Evolutionary conservation across 139 green algal species (phyloP).

Genomic region (Chlorella sorokiniana): DNA sequence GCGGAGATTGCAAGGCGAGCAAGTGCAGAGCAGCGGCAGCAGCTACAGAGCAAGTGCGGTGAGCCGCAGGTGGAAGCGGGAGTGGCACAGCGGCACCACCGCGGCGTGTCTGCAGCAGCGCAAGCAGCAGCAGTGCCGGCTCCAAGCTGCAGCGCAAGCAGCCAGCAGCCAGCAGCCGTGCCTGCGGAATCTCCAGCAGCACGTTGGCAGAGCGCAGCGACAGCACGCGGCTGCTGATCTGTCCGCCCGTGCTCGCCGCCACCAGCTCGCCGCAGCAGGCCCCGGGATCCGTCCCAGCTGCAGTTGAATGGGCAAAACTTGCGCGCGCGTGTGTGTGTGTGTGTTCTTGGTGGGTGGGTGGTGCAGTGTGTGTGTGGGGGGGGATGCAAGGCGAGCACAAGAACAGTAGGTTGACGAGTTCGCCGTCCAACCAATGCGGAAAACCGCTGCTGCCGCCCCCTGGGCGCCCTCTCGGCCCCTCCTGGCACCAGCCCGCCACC

Average conservation of each 20-base stretch:
- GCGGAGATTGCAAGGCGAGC: neutral
- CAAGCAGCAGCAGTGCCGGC: too few relatives aligned
- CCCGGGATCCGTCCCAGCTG: slow-evolving; percentile 7
- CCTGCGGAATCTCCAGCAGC: slow-evolving; percentile 75
- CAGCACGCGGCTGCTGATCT: slow-evolving; percentile 93
- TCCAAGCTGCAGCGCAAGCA: neutral
- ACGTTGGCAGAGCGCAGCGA: slow-evolving; percentile 73
- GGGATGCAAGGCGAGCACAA: too few relatives aligned
- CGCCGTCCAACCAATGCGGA: too few relatives aligned
- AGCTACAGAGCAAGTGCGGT: too few relatives aligned
- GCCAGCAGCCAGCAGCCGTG: neutral
- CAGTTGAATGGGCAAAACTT: neutral
- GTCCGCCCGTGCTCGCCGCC: slow-evolving; percentile 86
- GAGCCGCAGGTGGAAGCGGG: too few relatives aligned
- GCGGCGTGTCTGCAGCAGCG: neutral
- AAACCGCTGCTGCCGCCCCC: too few relatives aligned
- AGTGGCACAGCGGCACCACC: too few relatives aligned
- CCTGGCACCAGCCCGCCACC: too few relatives aligned
- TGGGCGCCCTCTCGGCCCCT: too few relatives aligned
- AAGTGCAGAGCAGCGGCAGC: neutral
- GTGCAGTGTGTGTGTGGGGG: neutral
- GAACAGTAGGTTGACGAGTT: too few relatives aligned
- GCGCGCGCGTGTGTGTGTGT: neutral
- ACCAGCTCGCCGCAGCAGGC: slow-evolving; percentile 47
- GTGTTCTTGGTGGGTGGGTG: neutral